Percentiles rank a stretch among this genome's conserved stretches.
Evolutionary conservation across 306 rosid genomes (phyloP).

Genomic region (Clitoria ternatea): DNA sequence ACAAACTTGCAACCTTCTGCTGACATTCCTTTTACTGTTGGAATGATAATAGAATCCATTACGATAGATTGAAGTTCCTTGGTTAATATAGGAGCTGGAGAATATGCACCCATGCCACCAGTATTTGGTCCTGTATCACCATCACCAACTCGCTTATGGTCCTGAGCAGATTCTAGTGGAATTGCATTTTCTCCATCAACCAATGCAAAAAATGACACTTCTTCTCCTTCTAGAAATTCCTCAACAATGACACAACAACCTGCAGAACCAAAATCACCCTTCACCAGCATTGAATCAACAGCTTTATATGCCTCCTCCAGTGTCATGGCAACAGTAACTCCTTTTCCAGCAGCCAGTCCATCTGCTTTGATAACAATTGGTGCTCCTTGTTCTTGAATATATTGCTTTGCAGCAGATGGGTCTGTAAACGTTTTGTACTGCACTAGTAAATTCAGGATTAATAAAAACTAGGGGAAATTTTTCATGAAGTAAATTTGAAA

Average conservation of each 20-base stretch:
- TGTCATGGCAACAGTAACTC: constrained; percentile 80
- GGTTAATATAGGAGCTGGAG: constrained; percentile 85
- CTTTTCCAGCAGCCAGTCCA: constrained; percentile 97
- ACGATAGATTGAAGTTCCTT: constrained; percentile 70
- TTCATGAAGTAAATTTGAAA: constrained; percentile 4
- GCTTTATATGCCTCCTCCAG: constrained; percentile 86
- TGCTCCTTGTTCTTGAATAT: constrained; percentile 77
- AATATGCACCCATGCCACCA: constrained; percentile 99
- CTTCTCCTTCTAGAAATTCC: constrained; percentile 96
- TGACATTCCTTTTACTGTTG: constrained; percentile 93
- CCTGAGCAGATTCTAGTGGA: constrained; percentile 97
- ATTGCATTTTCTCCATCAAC: constrained; percentile 96
- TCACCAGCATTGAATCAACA: constrained; percentile 87
- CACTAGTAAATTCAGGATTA: constrained; percentile 31
- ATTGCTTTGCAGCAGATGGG: constrained; percentile 75
- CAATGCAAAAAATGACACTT: constrained; percentile 84
- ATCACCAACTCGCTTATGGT: constrained; percentile 93
- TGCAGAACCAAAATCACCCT: constrained; percentile 84
- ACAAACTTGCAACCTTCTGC: constrained; percentile 90
- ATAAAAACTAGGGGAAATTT: neutral
- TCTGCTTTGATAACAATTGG: constrained; percentile 92
- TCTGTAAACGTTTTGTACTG: constrained; percentile 86
- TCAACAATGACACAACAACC: constrained; percentile 78
- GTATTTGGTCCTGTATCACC: constrained; percentile 96
- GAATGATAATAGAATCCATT: constrained; percentile 82